These are phyloP conservation scores for Stereocaulon alpinum DNA, from an alignment of 495 filamentous ascomycete species.

Conservation along the genomic window DNA sequence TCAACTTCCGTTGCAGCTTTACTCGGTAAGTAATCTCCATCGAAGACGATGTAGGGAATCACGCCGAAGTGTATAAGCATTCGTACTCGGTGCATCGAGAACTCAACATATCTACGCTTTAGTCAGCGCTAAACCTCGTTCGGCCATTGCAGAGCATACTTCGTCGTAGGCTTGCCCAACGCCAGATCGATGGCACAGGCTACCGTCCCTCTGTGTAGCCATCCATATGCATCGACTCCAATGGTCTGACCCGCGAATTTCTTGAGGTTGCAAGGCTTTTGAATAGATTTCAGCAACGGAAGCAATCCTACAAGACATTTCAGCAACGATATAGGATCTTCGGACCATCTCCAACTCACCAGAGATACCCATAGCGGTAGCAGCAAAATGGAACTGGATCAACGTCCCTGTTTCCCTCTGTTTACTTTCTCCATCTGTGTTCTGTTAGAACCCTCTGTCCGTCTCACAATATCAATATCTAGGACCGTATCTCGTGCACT, in stretches of 20 bases:
- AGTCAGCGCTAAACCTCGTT: constrained; percentile 1
- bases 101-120: constrained; percentile 69
- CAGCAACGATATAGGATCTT: not conserved
- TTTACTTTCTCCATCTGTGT: constrained; percentile 3
- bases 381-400: not conserved
- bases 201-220: constrained; percentile 90
- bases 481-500: not conserved
- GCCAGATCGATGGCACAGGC: constrained; percentile 88
- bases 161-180: constrained; percentile 73
- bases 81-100: constrained; percentile 76
- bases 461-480: not conserved
- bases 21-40: constrained; percentile 90
- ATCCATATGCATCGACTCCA: constrained; percentile 93
- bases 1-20: constrained; percentile 85
- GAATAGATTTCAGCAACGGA: constrained; percentile 89
- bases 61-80: constrained; percentile 93
- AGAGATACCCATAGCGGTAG: constrained; percentile 30
- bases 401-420: not conserved
- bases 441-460: not conserved
- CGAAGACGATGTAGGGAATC: constrained; percentile 86
- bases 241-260: constrained; percentile 82
- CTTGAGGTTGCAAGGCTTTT: constrained; percentile 75
- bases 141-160: constrained; percentile 41
- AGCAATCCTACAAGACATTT: constrained; percentile 54
- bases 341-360: constrained; percentile 20